phyloP scores from a whole-genome alignment of 192 early-diverging fungal genomes.

The Spizellomyces punctatus region DNA sequence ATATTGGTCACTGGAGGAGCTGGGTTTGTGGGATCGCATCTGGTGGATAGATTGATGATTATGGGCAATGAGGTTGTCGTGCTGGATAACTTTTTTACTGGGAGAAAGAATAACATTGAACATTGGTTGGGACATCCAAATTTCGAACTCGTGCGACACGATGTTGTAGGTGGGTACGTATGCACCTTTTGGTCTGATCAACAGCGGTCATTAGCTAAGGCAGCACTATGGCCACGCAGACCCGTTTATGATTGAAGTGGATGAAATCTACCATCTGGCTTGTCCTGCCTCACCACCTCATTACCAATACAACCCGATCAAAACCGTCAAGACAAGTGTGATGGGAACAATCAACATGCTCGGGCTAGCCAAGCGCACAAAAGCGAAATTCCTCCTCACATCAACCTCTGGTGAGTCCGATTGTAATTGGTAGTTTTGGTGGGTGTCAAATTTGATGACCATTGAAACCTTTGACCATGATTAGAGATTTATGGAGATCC shows the following conservation, averaged over 20 bases:
- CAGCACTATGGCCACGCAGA: slow-evolving; percentile 38
- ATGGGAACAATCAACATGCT: slow-evolving; percentile 90
- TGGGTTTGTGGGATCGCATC: slow-evolving; percentile 85
- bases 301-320: slow-evolving; percentile 85
- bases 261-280: slow-evolving; percentile 85
- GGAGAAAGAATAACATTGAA: slow-evolving; percentile 72
- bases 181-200: background rate
- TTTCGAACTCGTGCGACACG: slow-evolving; percentile 79
- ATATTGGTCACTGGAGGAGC: slow-evolving; percentile 85
- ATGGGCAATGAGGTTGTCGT: slow-evolving; percentile 83
- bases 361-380: slow-evolving; percentile 77
- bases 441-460: background rate
- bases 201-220: background rate
- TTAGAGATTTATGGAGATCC: slow-evolving; percentile 82
- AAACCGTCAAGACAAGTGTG: slow-evolving; percentile 81
- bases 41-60: slow-evolving; percentile 78
- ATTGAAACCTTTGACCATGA: background rate
- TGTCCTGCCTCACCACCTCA: slow-evolving; percentile 86
- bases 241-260: slow-evolving; percentile 80
- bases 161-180: slow-evolving; percentile 65
- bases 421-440: background rate
- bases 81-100: slow-evolving; percentile 83
- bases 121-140: slow-evolving; percentile 85
- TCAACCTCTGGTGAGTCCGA: slow-evolving; percentile 70
- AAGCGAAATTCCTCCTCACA: slow-evolving; percentile 76